phyloP scores from a whole-genome alignment of 1,284 basidiomycete genomes.

The Stereum hirsutum region DNA sequence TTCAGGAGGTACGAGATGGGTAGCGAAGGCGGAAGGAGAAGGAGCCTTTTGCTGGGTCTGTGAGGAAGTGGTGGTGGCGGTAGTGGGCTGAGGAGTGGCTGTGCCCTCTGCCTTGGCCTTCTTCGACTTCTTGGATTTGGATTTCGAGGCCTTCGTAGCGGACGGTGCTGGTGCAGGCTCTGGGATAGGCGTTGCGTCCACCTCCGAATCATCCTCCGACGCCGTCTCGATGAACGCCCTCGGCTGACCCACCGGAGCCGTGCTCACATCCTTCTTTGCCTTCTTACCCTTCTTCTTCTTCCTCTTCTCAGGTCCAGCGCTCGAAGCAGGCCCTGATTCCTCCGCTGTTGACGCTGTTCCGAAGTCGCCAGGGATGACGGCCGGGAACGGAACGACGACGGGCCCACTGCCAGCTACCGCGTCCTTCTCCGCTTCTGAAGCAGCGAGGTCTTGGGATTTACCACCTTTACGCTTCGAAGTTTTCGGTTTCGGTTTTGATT shows the following conservation, averaged over 20 bases:
- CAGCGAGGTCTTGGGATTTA: not conserved
- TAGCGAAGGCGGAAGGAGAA: slow-evolving; percentile 6
- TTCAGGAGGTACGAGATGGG: slow-evolving; percentile 20
- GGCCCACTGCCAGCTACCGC: slow-evolving; percentile 14
- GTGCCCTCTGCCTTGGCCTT: too few relatives aligned
- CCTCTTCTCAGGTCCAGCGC: too few relatives aligned
- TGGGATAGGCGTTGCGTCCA: slow-evolving; percentile 1
- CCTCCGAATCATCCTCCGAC: slow-evolving; percentile 1
- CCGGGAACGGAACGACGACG: slow-evolving; percentile 27
- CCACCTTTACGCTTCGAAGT: not conserved
- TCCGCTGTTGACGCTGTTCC: slow-evolving; percentile 15
- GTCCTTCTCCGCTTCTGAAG: slow-evolving; percentile 11
- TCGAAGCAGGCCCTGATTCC: not conserved
- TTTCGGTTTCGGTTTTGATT: not conserved
- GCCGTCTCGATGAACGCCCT: slow-evolving; percentile 4
- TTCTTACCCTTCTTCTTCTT: slow-evolving; percentile 23
- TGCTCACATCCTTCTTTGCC: slow-evolving; percentile 32
- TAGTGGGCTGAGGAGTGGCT: slow-evolving; percentile 1
- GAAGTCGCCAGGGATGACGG: slow-evolving; percentile 39
- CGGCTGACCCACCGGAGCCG: slow-evolving; percentile 34
- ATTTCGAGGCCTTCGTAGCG: slow-evolving; percentile 8
- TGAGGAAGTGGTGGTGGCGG: not conserved
- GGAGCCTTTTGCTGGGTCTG: too few relatives aligned
- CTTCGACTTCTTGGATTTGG: slow-evolving; percentile 12
- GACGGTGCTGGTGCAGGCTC: slow-evolving; percentile 8